Evolutionary conservation across 2,329 filamentous ascomycete species (phyloP).

Genomic region (Talaromyces amestolkiae): DNA sequence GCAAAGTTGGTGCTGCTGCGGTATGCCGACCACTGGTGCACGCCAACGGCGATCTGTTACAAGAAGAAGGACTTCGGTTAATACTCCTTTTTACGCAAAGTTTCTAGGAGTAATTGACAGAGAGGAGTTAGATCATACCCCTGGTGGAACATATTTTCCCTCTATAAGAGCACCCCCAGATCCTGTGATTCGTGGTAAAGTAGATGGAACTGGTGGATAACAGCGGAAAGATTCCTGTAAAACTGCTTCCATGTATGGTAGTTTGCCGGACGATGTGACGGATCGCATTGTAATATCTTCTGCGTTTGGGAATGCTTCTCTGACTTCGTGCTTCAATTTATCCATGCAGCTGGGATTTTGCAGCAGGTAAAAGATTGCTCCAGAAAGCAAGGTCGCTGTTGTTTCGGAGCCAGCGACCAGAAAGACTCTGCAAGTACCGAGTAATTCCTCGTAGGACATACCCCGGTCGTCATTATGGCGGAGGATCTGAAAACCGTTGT

Average conservation of each 20-base stretch:
- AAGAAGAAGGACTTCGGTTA: neutral
- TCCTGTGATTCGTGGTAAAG: slow-evolving; percentile 5
- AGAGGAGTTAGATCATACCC: slow-evolving; percentile 25
- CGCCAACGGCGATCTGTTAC: slow-evolving; percentile 36
- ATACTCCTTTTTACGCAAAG: neutral
- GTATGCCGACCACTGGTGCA: slow-evolving; percentile 48
- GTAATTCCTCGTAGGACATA: slow-evolving; percentile 14
- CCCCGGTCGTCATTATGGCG: slow-evolving; percentile 7
- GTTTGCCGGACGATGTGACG: slow-evolving; percentile 21
- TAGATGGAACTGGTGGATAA: slow-evolving; percentile 34
- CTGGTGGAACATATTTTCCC: slow-evolving; percentile 13
- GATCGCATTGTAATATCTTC: slow-evolving; percentile 38
- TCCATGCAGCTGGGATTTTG: slow-evolving; percentile 31
- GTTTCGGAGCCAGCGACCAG: slow-evolving; percentile 35
- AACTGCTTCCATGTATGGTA: slow-evolving; percentile 44
- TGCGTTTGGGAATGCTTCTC: slow-evolving; percentile 32
- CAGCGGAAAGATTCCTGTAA: slow-evolving; percentile 46
- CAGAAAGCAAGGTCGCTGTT: slow-evolving; percentile 46
- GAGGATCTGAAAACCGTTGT: neutral
- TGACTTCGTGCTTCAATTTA: slow-evolving; percentile 42
- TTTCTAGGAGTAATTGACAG: too few relatives aligned
- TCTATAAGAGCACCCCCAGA: slow-evolving; percentile 14
- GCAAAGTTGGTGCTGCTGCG: slow-evolving; percentile 47
- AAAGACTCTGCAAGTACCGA: slow-evolving; percentile 7
- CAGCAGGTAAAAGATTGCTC: slow-evolving; percentile 45